Percentiles rank a stretch among this genome's conserved stretches.
Conservation (phyloP, 768 basidiomycete species). For the Trametes cingulata region DNA sequence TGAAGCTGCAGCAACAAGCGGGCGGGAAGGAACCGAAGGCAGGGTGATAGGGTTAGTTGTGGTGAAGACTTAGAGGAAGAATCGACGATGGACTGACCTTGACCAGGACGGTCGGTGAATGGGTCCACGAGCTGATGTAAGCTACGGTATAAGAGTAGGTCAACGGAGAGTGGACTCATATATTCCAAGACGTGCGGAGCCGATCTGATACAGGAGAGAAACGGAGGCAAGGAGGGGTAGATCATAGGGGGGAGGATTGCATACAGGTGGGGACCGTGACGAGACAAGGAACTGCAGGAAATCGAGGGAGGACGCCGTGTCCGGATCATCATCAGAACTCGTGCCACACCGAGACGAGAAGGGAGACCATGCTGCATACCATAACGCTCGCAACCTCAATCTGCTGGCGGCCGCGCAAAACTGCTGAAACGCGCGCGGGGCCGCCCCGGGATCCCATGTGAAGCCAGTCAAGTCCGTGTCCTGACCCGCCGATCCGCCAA, state of each 20-base stretch:
- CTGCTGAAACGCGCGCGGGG: neutral
- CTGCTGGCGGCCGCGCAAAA: neutral
- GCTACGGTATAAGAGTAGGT: conserved; percentile 13
- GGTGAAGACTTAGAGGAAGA: neutral
- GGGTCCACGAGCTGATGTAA: neutral
- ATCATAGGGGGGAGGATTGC: conserved; percentile 12
- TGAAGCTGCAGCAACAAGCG: conserved; percentile 22
- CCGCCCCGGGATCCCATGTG: neutral
- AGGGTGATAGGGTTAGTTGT: neutral
- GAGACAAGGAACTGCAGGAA: conserved; percentile 11
- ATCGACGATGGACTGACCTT: neutral
- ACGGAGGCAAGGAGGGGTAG: neutral
- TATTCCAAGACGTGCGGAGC: conserved; percentile 1
- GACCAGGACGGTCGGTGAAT: neutral
- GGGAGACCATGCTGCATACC: conserved; percentile 14
- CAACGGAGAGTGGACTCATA: conserved; percentile 3
- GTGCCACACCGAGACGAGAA: conserved; percentile 7
- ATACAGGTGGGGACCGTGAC: conserved; percentile 8
- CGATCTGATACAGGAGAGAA: neutral
- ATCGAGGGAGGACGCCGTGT: neutral
- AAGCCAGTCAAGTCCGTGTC: conserved; percentile 7
- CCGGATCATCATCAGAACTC: conserved; percentile 17
- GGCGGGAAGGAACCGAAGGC: conserved; percentile 17
- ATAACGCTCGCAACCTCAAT: conserved; percentile 13
- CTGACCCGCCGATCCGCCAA: conserved; percentile 1